Percentiles rank a stretch among this genome's conserved stretches.
Evolutionary conservation across 2,329 filamentous ascomycete species (phyloP).

Genomic region (Diaporthe sp.): DNA sequence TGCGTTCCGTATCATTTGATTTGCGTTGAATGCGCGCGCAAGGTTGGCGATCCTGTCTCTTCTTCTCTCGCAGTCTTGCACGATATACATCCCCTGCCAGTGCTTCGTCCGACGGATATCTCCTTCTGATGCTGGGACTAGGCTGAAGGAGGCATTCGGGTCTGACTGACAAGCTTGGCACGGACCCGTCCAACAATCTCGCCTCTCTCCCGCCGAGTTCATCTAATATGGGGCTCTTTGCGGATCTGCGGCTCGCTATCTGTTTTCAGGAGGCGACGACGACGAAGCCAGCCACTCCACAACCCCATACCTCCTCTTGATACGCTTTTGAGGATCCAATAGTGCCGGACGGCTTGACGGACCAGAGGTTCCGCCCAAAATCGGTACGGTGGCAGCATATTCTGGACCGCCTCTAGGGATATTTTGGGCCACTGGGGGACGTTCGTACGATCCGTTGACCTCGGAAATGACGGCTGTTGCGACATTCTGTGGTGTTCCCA

Average conservation of each 20-base stretch:
- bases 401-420: neutral
- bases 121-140: slow-evolving; percentile 28
- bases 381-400: slow-evolving; percentile 1
- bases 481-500: neutral
- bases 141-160: slow-evolving; percentile 29
- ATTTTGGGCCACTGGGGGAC: neutral
- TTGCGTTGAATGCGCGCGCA: slow-evolving; percentile 5
- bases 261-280: slow-evolving; percentile 23
- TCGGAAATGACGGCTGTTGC: neutral
- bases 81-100: neutral
- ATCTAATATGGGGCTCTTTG: slow-evolving; percentile 22
- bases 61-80: neutral
- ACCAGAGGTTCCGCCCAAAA: slow-evolving; percentile 21
- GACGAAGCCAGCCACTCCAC: slow-evolving; percentile 19
- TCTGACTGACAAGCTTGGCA: slow-evolving; percentile 35
- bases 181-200: slow-evolving; percentile 33
- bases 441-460: slow-evolving; percentile 1
- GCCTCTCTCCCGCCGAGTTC: slow-evolving; percentile 6
- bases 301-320: slow-evolving; percentile 18
- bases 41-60: slow-evolving; percentile 31
- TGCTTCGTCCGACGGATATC: slow-evolving; percentile 10
- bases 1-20: slow-evolving; percentile 30
- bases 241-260: slow-evolving; percentile 32
- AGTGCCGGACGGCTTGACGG: slow-evolving; percentile 12
- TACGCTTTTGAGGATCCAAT: slow-evolving; percentile 10